Conservation (phyloP, 1,284 basidiomycete genomes). For the Taiwanofungus camphoratus region DNA sequence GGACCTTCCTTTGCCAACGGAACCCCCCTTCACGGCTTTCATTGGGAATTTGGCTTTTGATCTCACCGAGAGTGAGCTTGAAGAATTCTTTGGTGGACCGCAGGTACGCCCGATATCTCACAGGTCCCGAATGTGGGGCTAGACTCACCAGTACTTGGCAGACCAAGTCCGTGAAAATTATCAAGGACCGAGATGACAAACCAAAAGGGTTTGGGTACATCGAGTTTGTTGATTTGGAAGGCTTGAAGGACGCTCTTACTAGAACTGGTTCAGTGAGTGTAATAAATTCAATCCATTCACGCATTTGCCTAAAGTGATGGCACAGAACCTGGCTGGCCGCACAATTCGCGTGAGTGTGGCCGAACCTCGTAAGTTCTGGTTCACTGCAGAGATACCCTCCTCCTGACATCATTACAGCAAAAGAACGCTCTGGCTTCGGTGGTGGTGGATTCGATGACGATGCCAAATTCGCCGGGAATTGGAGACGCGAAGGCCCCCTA, state of each 20-base stretch:
- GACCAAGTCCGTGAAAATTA: constrained; percentile 87
- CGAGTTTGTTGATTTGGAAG: constrained; percentile 84
- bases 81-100: constrained; percentile 68
- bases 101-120: constrained; percentile 40
- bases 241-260: constrained; percentile 76
- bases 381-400: constrained; percentile 2
- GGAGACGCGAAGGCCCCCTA: constrained; percentile 87
- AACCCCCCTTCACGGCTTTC: constrained; percentile 94
- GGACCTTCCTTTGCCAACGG: constrained; percentile 91
- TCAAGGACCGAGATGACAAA: constrained; percentile 86
- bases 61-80: constrained; percentile 79
- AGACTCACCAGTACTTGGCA: constrained; percentile 27
- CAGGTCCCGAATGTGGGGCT: not conserved
- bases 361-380: constrained; percentile 78
- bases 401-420: constrained; percentile 43
- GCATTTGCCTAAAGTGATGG: constrained; percentile 9
- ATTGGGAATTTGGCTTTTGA: constrained; percentile 96
- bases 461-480: constrained; percentile 70
- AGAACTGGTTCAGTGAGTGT: constrained; percentile 57
- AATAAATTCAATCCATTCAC: constrained; percentile 1
- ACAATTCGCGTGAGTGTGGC: constrained; percentile 90
- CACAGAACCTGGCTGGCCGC: constrained; percentile 70
- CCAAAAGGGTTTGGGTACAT: constrained; percentile 98
- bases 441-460: constrained; percentile 50
- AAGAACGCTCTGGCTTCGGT: constrained; percentile 62